These are phyloP conservation scores for Carpinus viminea DNA, from an alignment of 306 rosid species.

Conservation along the genomic window DNA sequence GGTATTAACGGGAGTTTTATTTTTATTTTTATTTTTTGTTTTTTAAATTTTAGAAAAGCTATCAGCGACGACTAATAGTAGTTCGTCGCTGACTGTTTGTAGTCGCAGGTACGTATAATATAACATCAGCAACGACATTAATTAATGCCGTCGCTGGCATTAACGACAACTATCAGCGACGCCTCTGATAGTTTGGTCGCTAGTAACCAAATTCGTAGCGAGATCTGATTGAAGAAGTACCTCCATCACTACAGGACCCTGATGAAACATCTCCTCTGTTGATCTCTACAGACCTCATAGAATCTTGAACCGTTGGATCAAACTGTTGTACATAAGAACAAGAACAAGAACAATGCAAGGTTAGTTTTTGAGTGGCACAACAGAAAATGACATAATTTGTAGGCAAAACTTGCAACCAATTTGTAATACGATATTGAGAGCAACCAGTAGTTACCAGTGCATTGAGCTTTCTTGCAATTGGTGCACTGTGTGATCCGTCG, in stretches of 20 bases:
- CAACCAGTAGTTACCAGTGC: slow-evolving; percentile 44
- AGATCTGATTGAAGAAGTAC: not conserved
- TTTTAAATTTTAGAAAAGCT: too few species aligned
- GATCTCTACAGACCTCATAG: slow-evolving; percentile 28
- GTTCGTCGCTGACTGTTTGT: too few species aligned
- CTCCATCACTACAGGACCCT: too few species aligned
- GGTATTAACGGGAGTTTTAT: too few species aligned
- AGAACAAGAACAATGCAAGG: not conserved
- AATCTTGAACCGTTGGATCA: slow-evolving; percentile 19
- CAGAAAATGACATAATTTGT: not conserved
- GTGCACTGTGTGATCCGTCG: slow-evolving; percentile 29
- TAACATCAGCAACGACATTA: too few species aligned
- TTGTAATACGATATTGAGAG: slow-evolving; percentile 16
- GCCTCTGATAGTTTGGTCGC: too few species aligned
- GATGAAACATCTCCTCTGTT: slow-evolving; percentile 17
- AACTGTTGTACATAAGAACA: slow-evolving; percentile 30
- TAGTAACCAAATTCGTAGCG: too few species aligned
- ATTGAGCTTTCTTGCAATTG: slow-evolving; percentile 27
- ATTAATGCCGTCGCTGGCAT: too few species aligned
- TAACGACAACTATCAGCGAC: too few species aligned
- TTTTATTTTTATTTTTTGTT: too few species aligned
- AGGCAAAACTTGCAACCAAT: slow-evolving; percentile 20
- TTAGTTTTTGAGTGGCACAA: slow-evolving; percentile 3
- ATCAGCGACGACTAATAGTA: too few species aligned
- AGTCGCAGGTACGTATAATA: too few species aligned